Base-by-base conservation (phyloP, 371 early-diverging fungal species). In the Saksenaea vasiformis region DNA sequence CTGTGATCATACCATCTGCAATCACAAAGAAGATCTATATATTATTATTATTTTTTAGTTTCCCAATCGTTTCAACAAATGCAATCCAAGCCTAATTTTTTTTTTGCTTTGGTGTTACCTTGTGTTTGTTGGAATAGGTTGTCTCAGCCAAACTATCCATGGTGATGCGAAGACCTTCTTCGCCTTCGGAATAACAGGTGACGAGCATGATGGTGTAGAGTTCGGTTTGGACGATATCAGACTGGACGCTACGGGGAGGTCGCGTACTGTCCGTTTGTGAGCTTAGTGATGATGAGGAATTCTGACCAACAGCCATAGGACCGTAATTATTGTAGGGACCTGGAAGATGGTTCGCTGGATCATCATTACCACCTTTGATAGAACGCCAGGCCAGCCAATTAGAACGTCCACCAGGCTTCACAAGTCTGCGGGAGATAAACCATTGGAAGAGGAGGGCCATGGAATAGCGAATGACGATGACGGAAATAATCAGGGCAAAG, bases 101-200 rank as follows among this genome's bases (percentile, higher is more conserved):
- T 58, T 15, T 27, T 26, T 58, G 5, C 13, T 22, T 38, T 13
- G 27, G 14, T n/a, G 53, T 67, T 38, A 80, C 71, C 70, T 85
- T 85, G 57, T 84, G 86, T 31, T 82, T 79, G 8, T 73, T 75
- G 15, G 84, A 84, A 64, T 82, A 85, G 10, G 79, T 82, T 0
- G 94, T 93, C 34, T 78, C 74, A 24, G 91, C 88, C 22, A 97
- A 82, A 69, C 91, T 91, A 66, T 95, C 92, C 67, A 97, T 73
- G 15, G 97, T 97, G 11, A 83, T 85, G 41, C 88, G 78, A 41
- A 95, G 79, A 0, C 90, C 90, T 58, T 84, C 88, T 72, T 87
- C 87, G 65, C 92, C 88, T 70, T 93, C 94, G 10, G 90, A 89
- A 70, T 93, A 93, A 71, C 90, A 88, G 31, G 92, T 90, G 26